Evolutionary conservation across 2,329 filamentous ascomycete genomes (phyloP).

Genomic region (Cryphonectria carpinicola): DNA sequence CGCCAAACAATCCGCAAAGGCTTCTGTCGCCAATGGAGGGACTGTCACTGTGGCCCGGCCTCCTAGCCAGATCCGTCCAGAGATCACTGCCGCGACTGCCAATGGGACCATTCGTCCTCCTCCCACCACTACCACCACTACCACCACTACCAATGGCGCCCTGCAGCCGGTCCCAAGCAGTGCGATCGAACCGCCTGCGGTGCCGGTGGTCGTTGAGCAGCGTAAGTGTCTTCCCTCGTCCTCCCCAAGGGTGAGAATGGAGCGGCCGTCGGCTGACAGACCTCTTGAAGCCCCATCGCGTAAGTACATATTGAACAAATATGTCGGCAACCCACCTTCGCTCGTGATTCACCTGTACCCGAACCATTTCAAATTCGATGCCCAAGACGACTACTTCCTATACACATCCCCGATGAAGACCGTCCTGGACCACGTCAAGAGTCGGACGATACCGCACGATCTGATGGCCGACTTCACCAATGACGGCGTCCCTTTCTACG

Average conservation of each 20-base stretch:
- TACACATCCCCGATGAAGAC: constrained; percentile 92
- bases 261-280: constrained; percentile 13
- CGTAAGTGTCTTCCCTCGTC: constrained; percentile 28
- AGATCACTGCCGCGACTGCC: constrained; percentile 38
- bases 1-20: constrained; percentile 55
- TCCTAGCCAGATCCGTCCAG: constrained; percentile 62
- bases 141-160: constrained; percentile 19
- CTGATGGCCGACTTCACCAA: constrained; percentile 78
- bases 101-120: constrained; percentile 22
- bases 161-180: constrained; percentile 17
- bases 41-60: constrained; percentile 55
- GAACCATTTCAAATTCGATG: constrained; percentile 88
- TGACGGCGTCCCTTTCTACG: constrained; percentile 80
- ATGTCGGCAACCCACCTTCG: constrained; percentile 71
- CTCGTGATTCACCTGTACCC: constrained; percentile 84
- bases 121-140: constrained; percentile 19
- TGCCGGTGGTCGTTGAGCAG: constrained; percentile 48
- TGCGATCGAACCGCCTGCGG: constrained; percentile 17
- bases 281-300: constrained; percentile 18
- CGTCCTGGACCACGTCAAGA: constrained; percentile 75
- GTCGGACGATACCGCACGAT: constrained; percentile 84
- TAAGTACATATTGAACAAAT: constrained; percentile 45
- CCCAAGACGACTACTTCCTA: constrained; percentile 88
- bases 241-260: neutral
- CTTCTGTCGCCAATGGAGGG: constrained; percentile 47